Evolutionary conservation across 768 basidiomycete species (phyloP), one percentile per base, ranked within the genome.

Genomic region (Serendipita sp.): DNA sequence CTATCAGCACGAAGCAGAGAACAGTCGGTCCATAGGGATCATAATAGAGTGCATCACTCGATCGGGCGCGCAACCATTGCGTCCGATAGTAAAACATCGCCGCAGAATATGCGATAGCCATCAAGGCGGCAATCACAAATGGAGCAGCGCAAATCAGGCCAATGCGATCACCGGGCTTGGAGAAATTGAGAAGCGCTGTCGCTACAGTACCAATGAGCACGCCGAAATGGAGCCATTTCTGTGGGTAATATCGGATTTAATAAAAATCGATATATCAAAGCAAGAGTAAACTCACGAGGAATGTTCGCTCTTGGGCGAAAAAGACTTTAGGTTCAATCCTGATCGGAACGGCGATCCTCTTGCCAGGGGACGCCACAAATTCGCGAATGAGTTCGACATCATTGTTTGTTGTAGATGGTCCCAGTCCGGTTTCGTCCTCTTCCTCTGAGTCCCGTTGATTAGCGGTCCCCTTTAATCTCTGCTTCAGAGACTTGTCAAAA

Each of bases 321-420:
- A 94, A 95, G 2, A 96, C 93, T 76, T 99, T 99, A 34, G 96
- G 96, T 74, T 99, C 96, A 54, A 99, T 83, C 64, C 96, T 83
- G n/a, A 99, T 88, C 30, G 95, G 93, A 2, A 98, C 84, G 0
- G 92, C 83, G 65, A 99, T 94, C 68, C 81, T 80, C 78, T 97
- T 97, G 10, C 94, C 94, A 46, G 79, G 75, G 0, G 90, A 88
- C 0, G 94, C 95, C 30, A 73, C 77, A 85, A 86, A 90, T 66
- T 83, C 81, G 64, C 86, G 70, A 18, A 76, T 73, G 67, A 76
- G 77, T 54, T 75, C 74, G 15, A 73, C 70, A 24, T 70, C 65
- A 16, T 4, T 37, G 10, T n/a, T 35, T 38, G 18, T 28, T 10
- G 16, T n/a, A 10, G 16, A 8, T 10, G 66, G 83, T 79, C 67